Conservation (phyloP, 1,284 basidiomycete genomes). For the Caloboletus inedulis region DNA sequence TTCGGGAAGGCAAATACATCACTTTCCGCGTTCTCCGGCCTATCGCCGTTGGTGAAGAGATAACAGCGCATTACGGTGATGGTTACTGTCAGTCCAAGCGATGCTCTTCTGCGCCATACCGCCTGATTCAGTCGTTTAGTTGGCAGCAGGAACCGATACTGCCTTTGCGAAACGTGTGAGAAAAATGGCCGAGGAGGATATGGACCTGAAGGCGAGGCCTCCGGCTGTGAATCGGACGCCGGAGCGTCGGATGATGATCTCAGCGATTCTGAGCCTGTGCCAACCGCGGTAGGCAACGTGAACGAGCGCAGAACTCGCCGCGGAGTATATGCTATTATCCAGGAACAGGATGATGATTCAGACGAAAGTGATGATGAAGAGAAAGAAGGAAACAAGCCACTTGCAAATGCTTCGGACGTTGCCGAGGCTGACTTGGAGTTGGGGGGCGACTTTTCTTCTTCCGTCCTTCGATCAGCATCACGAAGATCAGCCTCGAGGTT, state of each 20-base stretch:
- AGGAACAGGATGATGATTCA: slow-evolving; percentile 54
- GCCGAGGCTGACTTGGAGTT: slow-evolving; percentile 53
- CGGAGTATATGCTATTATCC: slow-evolving; percentile 69
- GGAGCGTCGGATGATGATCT: slow-evolving; percentile 45
- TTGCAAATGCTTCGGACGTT: slow-evolving; percentile 44
- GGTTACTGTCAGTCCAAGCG: slow-evolving; percentile 66
- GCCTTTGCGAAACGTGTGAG: slow-evolving; percentile 90
- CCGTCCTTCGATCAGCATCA: slow-evolving; percentile 22
- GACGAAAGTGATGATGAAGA: slow-evolving; percentile 52
- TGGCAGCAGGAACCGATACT: slow-evolving; percentile 81
- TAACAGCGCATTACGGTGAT: slow-evolving; percentile 83
- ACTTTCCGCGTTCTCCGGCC: slow-evolving; percentile 82
- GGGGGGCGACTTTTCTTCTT: slow-evolving; percentile 40
- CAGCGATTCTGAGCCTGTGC: slow-evolving; percentile 37
- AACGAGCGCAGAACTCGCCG: slow-evolving; percentile 75
- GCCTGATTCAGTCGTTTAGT: slow-evolving; percentile 46
- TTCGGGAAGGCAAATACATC: slow-evolving; percentile 84
- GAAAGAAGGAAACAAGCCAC: slow-evolving; percentile 43
- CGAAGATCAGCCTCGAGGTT: slow-evolving; percentile 31
- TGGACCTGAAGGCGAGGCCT: slow-evolving; percentile 52
- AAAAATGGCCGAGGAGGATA: slow-evolving; percentile 72
- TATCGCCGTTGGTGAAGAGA: slow-evolving; percentile 80
- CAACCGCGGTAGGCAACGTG: slow-evolving; percentile 44
- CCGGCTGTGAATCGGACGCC: slow-evolving; percentile 44
- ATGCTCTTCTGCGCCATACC: slow-evolving; percentile 3